A percentile compares a stretch with the other conserved stretches of the same genome.
phyloP scores from a whole-genome alignment of 768 basidiomycete genomes.

The Mycena leptocephala region DNA sequence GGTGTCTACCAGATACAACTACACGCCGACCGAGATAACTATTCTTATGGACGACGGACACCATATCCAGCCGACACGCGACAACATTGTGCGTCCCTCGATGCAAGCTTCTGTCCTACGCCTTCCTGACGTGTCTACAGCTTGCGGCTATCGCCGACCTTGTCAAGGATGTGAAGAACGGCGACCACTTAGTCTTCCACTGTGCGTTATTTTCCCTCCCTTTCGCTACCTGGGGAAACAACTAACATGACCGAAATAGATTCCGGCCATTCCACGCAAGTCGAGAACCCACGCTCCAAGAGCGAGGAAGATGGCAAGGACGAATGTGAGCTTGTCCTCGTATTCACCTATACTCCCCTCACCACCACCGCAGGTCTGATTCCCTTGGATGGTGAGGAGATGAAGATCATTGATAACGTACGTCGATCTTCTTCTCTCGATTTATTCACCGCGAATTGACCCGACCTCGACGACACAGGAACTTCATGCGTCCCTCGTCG shows the following conservation, averaged over 20 bases:
- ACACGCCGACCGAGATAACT: slow-evolving; percentile 44
- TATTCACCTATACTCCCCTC: neutral
- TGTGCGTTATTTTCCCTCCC: slow-evolving; percentile 33
- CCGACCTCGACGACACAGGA: slow-evolving; percentile 1
- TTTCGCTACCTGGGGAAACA: neutral
- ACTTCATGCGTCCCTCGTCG: slow-evolving; percentile 22
- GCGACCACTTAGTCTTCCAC: slow-evolving; percentile 40
- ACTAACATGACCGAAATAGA: slow-evolving; percentile 7
- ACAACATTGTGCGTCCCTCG: slow-evolving; percentile 60
- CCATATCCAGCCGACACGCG: slow-evolving; percentile 57
- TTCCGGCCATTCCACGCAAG: slow-evolving; percentile 34
- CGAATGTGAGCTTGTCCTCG: slow-evolving; percentile 22
- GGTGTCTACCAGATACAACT: neutral
- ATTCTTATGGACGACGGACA: slow-evolving; percentile 62
- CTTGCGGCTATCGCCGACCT: slow-evolving; percentile 59
- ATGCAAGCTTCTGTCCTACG: neutral
- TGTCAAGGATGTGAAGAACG: slow-evolving; percentile 46
- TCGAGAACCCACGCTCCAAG: neutral
- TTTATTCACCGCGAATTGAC: too few species aligned
- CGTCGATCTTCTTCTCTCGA: neutral
- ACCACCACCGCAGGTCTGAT: slow-evolving; percentile 12
- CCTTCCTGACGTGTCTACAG: slow-evolving; percentile 43
- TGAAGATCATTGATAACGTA: slow-evolving; percentile 25
- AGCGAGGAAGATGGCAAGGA: slow-evolving; percentile 36
- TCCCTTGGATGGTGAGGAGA: slow-evolving; percentile 20